phyloP scores from a whole-genome alignment of 2,329 filamentous ascomycete genomes.

The Trichoderma sp. region DNA sequence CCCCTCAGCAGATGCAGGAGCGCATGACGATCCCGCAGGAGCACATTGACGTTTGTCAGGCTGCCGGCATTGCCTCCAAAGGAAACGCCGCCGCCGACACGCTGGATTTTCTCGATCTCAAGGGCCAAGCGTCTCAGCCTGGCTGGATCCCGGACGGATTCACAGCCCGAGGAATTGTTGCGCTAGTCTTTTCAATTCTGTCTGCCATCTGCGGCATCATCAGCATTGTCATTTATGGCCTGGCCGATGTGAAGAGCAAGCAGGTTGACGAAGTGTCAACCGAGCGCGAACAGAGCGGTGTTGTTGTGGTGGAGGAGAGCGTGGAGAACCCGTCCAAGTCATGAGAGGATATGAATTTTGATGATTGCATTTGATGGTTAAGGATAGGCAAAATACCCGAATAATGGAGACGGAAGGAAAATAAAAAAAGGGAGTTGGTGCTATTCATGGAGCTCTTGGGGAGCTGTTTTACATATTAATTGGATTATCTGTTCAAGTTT shows the following conservation, averaged over 20 bases:
- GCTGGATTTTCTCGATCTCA: constrained; percentile 14
- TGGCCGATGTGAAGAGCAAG: constrained; percentile 21
- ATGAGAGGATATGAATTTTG: constrained; percentile 1
- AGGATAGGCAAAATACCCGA: constrained; percentile 17
- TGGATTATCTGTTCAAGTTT: not conserved
- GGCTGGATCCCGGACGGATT: constrained; percentile 19
- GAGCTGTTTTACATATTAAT: not conserved
- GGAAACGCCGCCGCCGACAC: constrained; percentile 21
- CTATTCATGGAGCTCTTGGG: not conserved
- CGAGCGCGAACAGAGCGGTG: not conserved
- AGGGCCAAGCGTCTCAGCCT: constrained; percentile 5
- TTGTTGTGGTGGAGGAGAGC: constrained; percentile 11
- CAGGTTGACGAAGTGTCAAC: not conserved
- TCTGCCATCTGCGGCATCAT: constrained; percentile 14
- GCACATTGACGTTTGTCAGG: constrained; percentile 18
- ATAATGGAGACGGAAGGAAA: constrained; percentile 3
- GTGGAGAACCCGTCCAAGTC: constrained; percentile 6
- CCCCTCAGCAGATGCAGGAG: constrained; percentile 22
- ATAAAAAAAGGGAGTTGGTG: not conserved
- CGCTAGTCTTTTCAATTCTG: constrained; percentile 21
- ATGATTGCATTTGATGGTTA: constrained; percentile 13
- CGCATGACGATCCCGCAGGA: constrained; percentile 19
- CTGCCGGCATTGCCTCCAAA: constrained; percentile 3
- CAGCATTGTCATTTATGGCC: constrained; percentile 17
- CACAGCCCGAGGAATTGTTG: constrained; percentile 20